phyloP scores from a whole-genome alignment of 768 basidiomycete species.

The Pisolithus orientalis region DNA sequence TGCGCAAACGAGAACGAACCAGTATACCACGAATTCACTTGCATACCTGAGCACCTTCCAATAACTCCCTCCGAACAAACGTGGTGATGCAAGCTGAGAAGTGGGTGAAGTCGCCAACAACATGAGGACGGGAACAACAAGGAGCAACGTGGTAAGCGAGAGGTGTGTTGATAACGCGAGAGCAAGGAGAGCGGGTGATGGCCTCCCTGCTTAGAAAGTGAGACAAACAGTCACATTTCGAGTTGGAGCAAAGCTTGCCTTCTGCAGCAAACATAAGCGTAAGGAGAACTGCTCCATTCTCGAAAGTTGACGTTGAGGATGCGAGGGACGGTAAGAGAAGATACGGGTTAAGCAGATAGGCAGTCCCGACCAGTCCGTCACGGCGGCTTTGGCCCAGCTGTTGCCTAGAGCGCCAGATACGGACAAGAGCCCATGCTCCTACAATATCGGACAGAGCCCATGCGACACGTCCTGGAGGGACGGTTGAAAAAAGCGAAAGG shows the following conservation, averaged over 20 bases:
- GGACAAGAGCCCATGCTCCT: slow-evolving; percentile 62
- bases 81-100: slow-evolving; percentile 66
- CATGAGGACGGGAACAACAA: slow-evolving; percentile 61
- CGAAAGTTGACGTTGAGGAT: slow-evolving; percentile 75
- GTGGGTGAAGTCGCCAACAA: slow-evolving; percentile 54
- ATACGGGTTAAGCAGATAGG: slow-evolving; percentile 88
- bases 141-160: slow-evolving; percentile 62
- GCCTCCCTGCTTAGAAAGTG: slow-evolving; percentile 39
- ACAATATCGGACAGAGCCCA: slow-evolving; percentile 69
- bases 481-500: slow-evolving; percentile 67
- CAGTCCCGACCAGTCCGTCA: slow-evolving; percentile 56
- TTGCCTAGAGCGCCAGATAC: slow-evolving; percentile 63
- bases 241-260: slow-evolving; percentile 36
- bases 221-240: background rate
- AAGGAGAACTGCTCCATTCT: slow-evolving; percentile 66
- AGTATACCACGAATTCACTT: slow-evolving; percentile 48
- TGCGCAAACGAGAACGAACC: slow-evolving; percentile 35
- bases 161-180: slow-evolving; percentile 70
- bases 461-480: slow-evolving; percentile 53
- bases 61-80: slow-evolving; percentile 17
- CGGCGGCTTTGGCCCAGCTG: slow-evolving; percentile 40
- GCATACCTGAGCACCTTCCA: slow-evolving; percentile 21
- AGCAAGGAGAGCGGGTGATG: slow-evolving; percentile 51
- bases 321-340: slow-evolving; percentile 73
- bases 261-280: slow-evolving; percentile 64